Evolutionary conservation across 352 stramenopile species (phyloP), one percentile per base, ranked within the genome.

Genomic region (Phytophthora sp.): DNA sequence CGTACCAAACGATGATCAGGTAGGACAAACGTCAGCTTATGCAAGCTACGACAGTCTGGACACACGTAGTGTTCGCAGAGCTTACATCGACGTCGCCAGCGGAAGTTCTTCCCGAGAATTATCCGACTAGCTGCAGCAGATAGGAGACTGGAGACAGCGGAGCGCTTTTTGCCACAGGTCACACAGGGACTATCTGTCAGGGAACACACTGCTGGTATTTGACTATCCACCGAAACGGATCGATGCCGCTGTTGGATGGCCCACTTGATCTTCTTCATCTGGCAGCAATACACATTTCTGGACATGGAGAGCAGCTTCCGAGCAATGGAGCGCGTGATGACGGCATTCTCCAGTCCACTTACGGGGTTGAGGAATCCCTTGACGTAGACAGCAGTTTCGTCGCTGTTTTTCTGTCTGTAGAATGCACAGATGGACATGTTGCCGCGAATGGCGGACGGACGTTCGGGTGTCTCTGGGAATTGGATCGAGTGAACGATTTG

Each of bases 401-500:
- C 26, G 26, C 30, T 69, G 44, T 74, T 72, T 27, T 71, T 76
- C 59, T 77, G 73, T 16, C 73, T 45, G 39, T 77, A 80, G 16
- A 80, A 50, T 7, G 65, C 66, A 21, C 69, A 80, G 21, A 77
- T 59, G 30, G 69, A 80, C 60, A 77, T 76, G 38, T 73, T 73
- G 36, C 69, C 73, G 12, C 69, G 72, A 16, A 57, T 69, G 11
- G 51, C 51, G 1, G 57, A 54, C 20, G 71, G 30, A 7, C 67
- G 69, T 21, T 61, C 55, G 1, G 67, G 55, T 5, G 69, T 76
- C 46, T 76, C 71, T 20, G 63, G 63, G 18, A 91, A 79, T 18
- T 86, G 67, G 16, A 92, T 69, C 41, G 79, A 90, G 69, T 90
- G 83, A 3, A 82, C 20, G 4, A 88, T 49, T 45, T 86, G 76